Evolutionary conservation across 139 green algal genomes (phyloP).

Genomic region (Limnomonas spitsbergensis): DNA sequence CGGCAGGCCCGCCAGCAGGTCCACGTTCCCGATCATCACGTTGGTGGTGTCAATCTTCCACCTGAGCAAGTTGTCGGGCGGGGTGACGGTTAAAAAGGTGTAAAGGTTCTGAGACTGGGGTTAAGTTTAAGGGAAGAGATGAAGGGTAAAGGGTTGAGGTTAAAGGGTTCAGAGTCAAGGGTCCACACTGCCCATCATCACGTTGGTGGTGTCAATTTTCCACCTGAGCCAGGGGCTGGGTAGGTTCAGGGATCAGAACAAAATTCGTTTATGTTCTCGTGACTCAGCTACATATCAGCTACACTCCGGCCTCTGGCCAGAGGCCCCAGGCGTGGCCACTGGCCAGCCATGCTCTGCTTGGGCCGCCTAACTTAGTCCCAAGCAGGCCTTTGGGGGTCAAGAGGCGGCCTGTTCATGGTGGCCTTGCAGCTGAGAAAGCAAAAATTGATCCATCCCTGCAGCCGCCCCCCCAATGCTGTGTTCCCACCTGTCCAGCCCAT

Average conservation of each 20-base stretch:
- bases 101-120: too few species aligned
- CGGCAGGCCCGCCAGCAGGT: background rate
- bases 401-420: background rate
- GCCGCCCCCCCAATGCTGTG: too few species aligned
- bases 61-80: background rate
- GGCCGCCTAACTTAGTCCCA: background rate
- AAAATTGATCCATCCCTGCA: too few species aligned
- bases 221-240: background rate
- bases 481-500: slow-evolving; percentile 25
- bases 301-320: too few species aligned
- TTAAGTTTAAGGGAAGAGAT: too few species aligned
- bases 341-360: too few species aligned
- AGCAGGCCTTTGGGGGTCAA: too few species aligned
- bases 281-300: too few species aligned
- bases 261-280: too few species aligned
- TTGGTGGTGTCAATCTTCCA: background rate
- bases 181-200: background rate
- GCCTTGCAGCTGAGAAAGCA: too few species aligned
- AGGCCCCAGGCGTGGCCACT: too few species aligned
- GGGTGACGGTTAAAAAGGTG: background rate
- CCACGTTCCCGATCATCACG: background rate
- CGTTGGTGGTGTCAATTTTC: background rate
- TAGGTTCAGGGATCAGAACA: background rate
- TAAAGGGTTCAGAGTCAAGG: background rate
- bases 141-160: background rate